Percentiles rank a stretch among this genome's conserved stretches.
Conservation (phyloP, 208 protist species). For the Crithidia mellificae region DNA sequence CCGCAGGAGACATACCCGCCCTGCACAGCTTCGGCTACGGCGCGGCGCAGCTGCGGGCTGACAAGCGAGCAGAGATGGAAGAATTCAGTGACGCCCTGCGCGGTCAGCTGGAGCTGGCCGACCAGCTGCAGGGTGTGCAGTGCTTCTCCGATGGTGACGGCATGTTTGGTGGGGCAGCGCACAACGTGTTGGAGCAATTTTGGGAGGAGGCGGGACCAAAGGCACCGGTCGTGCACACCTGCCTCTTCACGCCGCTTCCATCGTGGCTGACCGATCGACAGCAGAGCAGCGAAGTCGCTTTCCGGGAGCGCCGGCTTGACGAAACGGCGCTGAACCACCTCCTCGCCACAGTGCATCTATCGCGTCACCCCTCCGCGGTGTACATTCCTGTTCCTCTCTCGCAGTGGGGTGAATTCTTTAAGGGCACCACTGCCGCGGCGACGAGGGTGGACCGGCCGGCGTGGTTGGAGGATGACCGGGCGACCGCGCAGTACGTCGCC, state of each 20-base stretch:
- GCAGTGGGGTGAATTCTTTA: constrained; percentile 65
- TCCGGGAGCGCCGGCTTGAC: constrained; percentile 60
- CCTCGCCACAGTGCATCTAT: constrained; percentile 63
- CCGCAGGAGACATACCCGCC: constrained; percentile 51
- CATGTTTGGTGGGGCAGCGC: constrained; percentile 70
- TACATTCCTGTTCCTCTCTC: constrained; percentile 71
- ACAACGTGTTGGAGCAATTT: constrained; percentile 66
- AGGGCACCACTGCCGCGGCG: background rate
- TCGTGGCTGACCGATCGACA: constrained; percentile 25
- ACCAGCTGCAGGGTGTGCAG: constrained; percentile 73
- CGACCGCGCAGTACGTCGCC: constrained; percentile 80
- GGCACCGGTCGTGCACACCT: constrained; percentile 48
- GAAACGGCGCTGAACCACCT: constrained; percentile 71
- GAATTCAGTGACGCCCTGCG: constrained; percentile 48
- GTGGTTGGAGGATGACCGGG: constrained; percentile 73
- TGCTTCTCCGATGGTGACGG: constrained; percentile 79
- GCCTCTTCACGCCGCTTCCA: constrained; percentile 58
- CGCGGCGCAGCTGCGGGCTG: constrained; percentile 32
- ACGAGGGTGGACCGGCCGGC: background rate
- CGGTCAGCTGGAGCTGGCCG: constrained; percentile 59
- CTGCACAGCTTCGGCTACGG: constrained; percentile 83
- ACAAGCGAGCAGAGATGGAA: constrained; percentile 34
- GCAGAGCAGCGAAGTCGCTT: constrained; percentile 33
- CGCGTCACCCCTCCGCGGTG: constrained; percentile 44
- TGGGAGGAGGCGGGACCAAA: constrained; percentile 73